Evolutionary conservation across 2,329 filamentous ascomycete genomes (phyloP).

Genomic region (Aspergillus ruber): DNA sequence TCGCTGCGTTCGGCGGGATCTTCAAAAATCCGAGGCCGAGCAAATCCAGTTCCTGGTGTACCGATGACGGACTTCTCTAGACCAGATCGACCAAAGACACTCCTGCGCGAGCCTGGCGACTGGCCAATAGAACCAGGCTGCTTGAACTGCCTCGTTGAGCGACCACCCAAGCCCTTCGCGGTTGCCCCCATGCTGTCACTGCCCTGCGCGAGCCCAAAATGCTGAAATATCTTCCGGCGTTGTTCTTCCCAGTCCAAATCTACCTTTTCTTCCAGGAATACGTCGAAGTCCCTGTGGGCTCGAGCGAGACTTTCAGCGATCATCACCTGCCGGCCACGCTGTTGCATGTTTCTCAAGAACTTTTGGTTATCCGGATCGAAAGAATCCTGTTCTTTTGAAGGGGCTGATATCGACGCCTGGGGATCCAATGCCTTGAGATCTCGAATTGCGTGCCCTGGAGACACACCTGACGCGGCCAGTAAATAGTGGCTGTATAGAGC

Average conservation of each 20-base stretch:
- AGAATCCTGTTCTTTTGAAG: slow-evolving; percentile 29
- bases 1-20: slow-evolving; percentile 58
- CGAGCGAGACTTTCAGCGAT: slow-evolving; percentile 85
- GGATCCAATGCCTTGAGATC: slow-evolving; percentile 76
- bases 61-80: slow-evolving; percentile 84
- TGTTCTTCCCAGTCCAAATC: slow-evolving; percentile 95
- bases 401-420: slow-evolving; percentile 50
- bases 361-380: slow-evolving; percentile 56
- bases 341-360: slow-evolving; percentile 79
- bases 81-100: slow-evolving; percentile 62
- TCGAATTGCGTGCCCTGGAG: slow-evolving; percentile 75
- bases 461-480: slow-evolving; percentile 86
- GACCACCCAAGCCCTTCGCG: slow-evolving; percentile 45
- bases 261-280: slow-evolving; percentile 88
- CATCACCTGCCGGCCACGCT: slow-evolving; percentile 85
- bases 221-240: slow-evolving; percentile 86
- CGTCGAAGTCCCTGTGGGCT: slow-evolving; percentile 85
- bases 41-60: slow-evolving; percentile 59
- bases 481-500: slow-evolving; percentile 66
- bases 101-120: slow-evolving; percentile 39
- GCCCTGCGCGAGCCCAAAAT: slow-evolving; percentile 74
- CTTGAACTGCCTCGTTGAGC: slow-evolving; percentile 31
- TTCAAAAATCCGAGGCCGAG: slow-evolving; percentile 58
- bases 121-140: slow-evolving; percentile 31
- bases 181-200: slow-evolving; percentile 38